Percentiles rank a stretch among this genome's conserved stretches.
Evolutionary conservation across 352 stramenopile species (phyloP).

Genomic region (Phytophthora colocasiae): DNA sequence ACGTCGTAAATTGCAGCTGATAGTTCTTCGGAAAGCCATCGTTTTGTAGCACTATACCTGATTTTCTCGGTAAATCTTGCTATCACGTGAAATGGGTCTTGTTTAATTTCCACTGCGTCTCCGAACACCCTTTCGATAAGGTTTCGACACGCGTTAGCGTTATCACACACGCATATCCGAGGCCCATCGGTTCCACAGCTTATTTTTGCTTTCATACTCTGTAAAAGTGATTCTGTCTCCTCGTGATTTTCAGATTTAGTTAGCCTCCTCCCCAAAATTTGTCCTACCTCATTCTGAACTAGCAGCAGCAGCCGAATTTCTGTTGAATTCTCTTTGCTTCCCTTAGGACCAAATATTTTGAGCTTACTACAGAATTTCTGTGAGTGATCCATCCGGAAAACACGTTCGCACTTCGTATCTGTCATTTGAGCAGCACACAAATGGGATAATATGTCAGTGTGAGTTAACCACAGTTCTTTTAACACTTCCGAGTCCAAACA

Average conservation of each 20-base stretch:
- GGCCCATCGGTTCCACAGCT: constrained; percentile 5
- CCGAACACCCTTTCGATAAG: constrained; percentile 6
- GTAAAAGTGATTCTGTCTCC: constrained; percentile 14
- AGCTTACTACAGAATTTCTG: constrained; percentile 22
- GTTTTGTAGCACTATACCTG: neutral
- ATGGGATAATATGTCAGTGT: too few species aligned
- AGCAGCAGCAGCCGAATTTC: constrained; percentile 16
- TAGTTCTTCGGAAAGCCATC: neutral
- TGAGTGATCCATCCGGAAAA: constrained; percentile 13
- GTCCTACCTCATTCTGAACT: constrained; percentile 22
- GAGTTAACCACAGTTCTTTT: too few species aligned
- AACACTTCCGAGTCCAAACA: too few species aligned
- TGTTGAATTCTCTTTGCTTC: constrained; percentile 7
- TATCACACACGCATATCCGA: constrained; percentile 12
- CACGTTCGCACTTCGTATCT: constrained; percentile 1
- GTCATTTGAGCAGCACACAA: too few species aligned
- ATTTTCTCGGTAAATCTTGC: constrained; percentile 6
- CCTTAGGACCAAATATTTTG: neutral
- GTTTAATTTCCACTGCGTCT: constrained; percentile 2
- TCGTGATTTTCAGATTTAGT: constrained; percentile 18
- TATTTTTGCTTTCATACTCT: constrained; percentile 4
- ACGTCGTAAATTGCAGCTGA: constrained; percentile 11
- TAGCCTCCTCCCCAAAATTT: neutral
- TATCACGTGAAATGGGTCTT: constrained; percentile 6
- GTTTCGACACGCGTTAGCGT: constrained; percentile 7